Base-by-base conservation (phyloP, 1,284 basidiomycete genomes). In the Neotropicomus parvogracilis region DNA sequence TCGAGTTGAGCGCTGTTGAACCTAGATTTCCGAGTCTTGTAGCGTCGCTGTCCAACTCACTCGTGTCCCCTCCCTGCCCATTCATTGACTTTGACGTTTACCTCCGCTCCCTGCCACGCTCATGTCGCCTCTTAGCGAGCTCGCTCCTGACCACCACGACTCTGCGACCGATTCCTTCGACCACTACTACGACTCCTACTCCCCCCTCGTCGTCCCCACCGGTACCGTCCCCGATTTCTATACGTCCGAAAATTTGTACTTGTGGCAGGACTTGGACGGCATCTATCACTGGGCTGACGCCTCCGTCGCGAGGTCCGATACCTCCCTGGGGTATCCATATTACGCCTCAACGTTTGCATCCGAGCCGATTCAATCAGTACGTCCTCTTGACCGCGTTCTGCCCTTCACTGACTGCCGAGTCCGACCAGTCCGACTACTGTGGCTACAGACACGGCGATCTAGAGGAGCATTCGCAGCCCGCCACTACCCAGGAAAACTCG, bases 181-280 rank as follows among this genome's bases (percentile, higher is more conserved):
- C 13, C 50, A 50, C 14, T 59, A 54, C 41, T 59, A 55, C 46
- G 65, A 65, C 45, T 1, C 56, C n/a, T 63, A 55, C 46, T 20
- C 63, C 0, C 16, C 60, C 34, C 45, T 62, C 41, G 10, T 29
- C 50, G 35, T 35, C 33, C 53, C 59, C 29, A 14, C 56, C 20
- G 24, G 21, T 29, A 34, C 52, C 34, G 40, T 37, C 32, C 37
- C 63, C n/a, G 60, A 65, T 53, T 54, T 59, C 50, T 63, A 62
- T 41, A 50, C 54, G 0, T 53, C 62, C 11, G 62, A 60, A 54
- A 66, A 65, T 47, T 49, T 65, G 10, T 63, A 54, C 51, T 38
- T 62, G 49, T 67, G 56, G 53, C 65, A 65, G 48, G 65, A 66
- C 48, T 24, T 42, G 21, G 65, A 65, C 33, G 63, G 59, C 49